Base-by-base conservation (phyloP, 371 early-diverging fungal genomes). In the Smittium mucronatum region DNA sequence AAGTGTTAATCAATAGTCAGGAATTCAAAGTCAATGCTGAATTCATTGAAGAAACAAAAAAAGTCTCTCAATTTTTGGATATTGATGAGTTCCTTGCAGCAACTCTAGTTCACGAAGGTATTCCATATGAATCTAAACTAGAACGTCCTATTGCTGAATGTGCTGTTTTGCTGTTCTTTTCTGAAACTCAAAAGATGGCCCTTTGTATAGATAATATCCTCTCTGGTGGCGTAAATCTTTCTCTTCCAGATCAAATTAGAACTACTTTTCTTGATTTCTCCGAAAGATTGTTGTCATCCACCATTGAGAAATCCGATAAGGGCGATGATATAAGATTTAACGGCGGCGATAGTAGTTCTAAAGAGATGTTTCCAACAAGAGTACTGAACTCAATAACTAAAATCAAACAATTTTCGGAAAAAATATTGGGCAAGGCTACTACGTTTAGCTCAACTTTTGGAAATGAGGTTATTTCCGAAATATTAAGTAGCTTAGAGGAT, bases 81-180 rank as follows among this genome's bases (percentile, higher is more conserved):
- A 81, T 93, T 61, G 87, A 89, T 75, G 94, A 94, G 75, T 78
- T 85, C 71, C 75, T 84, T 2, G 93, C 93, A 15, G 84, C 91
- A 0, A 80, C 87, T 0, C 77, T 93, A 2, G 78, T 93, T 58
- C 83, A 86, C 69, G 72, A 83, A 69, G 92, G 87, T 0, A 76
- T 84, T 35, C 73, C 80, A 15, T 79, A 81, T 35, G 75, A 80
- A 61, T 75, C 82, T 31, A 72, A 79, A 67, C 83, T 79, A 47
- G 85, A 85, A 70, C 78, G 84, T 31, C 79, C 83, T n/a, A 74
- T 85, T 0, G 78, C 87, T 32, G 89, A 90, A 67, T 83, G 86
- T 0, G 88, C 93, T 0, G 83, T 92, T 2, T 70, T 81, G 21
- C 70, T 88, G 34, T 93, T 87, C 71, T 86, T 85, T 70, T 72